Conservation (phyloP, 2,329 filamentous ascomycete species). For the Talaromyces rugulosus region DNA sequence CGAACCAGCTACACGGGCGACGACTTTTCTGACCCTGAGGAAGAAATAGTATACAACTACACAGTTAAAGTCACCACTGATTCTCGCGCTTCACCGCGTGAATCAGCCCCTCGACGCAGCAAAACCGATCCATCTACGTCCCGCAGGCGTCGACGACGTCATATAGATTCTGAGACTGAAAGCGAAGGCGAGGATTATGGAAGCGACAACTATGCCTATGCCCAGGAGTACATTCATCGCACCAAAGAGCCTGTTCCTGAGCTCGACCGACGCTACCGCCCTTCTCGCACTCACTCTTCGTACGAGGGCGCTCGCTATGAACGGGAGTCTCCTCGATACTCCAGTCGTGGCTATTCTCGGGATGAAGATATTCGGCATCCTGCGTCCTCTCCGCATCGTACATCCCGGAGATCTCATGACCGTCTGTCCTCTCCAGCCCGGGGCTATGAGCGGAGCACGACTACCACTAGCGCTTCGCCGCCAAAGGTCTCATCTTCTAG, state of each 20-base stretch:
- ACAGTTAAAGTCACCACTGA: constrained; percentile 15
- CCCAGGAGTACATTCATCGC: constrained; percentile 37
- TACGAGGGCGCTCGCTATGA: constrained; percentile 23
- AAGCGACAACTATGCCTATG: constrained; percentile 24
- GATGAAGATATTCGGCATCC: constrained; percentile 14
- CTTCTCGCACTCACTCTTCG: constrained; percentile 28
- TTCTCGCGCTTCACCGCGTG: constrained; percentile 20
- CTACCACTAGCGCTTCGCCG: constrained; percentile 32
- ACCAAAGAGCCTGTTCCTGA: constrained; percentile 21
- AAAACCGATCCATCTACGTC: constrained; percentile 14
- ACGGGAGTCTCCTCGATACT: constrained; percentile 28
- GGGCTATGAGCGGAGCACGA: constrained; percentile 22
- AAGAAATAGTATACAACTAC: background rate
- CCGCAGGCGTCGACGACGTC: constrained; percentile 15
- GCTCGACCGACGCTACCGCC: constrained; percentile 22
- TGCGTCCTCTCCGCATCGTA: constrained; percentile 24
- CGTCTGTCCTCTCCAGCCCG: constrained; percentile 22
- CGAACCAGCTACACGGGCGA: constrained; percentile 20
- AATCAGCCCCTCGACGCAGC: constrained; percentile 14
- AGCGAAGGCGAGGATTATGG: constrained; percentile 21
- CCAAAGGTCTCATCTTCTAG: constrained; percentile 26
- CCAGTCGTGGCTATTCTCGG: constrained; percentile 24
- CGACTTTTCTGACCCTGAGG: constrained; percentile 33
- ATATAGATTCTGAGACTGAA: constrained; percentile 17
- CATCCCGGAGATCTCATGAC: constrained; percentile 24